phyloP scores from a whole-genome alignment of 129 eudicot species.

The Chrysanthemum makinoi region DNA sequence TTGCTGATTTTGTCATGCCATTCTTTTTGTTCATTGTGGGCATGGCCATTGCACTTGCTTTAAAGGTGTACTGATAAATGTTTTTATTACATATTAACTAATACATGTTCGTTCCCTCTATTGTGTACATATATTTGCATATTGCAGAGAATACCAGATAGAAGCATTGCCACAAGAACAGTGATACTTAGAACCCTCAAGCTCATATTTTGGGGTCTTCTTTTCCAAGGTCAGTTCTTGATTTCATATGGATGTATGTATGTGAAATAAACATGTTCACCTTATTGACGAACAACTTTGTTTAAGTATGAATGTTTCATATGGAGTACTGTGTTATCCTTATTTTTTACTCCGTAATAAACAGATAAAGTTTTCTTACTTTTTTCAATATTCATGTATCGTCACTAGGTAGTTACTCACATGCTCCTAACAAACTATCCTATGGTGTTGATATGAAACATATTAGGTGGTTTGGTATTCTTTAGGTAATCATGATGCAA shows the following conservation, averaged over 20 bases:
- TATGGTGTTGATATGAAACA: conserved; percentile 84
- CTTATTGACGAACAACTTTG: neutral
- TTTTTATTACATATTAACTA: too few relatives aligned
- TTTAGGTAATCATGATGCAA: conserved; percentile 53
- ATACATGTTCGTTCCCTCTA: neutral
- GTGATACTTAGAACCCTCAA: conserved; percentile 67
- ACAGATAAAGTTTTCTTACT: neutral
- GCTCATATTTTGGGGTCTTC: conserved; percentile 78
- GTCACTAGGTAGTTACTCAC: conserved; percentile 65
- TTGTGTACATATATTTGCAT: neutral
- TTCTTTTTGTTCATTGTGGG: conserved; percentile 89
- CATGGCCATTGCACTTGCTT: conserved; percentile 78
- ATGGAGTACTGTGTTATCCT: neutral
- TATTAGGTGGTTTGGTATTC: conserved; percentile 85
- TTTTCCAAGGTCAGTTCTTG: conserved; percentile 65
- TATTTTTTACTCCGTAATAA: neutral
- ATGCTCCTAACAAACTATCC: conserved; percentile 68
- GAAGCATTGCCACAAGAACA: conserved; percentile 49
- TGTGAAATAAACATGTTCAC: conserved; percentile 1
- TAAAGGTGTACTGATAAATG: conserved; percentile 44
- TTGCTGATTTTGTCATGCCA: conserved; percentile 97
- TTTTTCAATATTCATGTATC: conserved; percentile 14
- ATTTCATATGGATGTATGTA: neutral
- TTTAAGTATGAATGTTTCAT: conserved; percentile 1
- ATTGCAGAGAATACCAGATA: conserved; percentile 49